Conservation (phyloP, 306 rosid species). For the Parietaria judaica region DNA sequence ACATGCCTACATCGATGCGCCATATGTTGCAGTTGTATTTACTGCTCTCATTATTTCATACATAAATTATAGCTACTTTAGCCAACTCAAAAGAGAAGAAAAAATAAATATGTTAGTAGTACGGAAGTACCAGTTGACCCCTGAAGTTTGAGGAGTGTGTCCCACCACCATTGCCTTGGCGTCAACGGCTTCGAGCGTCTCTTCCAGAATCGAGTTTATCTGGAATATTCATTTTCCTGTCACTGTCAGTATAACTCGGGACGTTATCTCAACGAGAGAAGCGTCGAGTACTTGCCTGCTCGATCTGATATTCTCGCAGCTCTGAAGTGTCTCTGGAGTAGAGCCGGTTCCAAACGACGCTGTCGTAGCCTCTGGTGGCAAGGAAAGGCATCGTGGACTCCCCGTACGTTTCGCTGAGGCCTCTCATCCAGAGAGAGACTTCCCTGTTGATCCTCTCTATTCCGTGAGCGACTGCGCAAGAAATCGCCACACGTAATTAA, state of each 20-base stretch:
- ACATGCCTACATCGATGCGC: conserved; percentile 98
- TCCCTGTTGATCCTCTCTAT: conserved; percentile 76
- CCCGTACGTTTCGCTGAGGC: conserved; percentile 34
- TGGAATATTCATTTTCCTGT: conserved; percentile 13
- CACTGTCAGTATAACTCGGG: conserved; percentile 17
- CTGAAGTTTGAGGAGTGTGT: conserved; percentile 88
- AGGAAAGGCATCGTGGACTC: conserved; percentile 50
- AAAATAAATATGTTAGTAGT: conserved; percentile 2
- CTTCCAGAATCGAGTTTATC: conserved; percentile 65
- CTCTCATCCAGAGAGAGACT: conserved; percentile 88
- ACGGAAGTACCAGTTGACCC: conserved; percentile 81
- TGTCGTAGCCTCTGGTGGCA: conserved; percentile 86
- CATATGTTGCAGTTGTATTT: conserved; percentile 88
- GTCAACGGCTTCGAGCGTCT: conserved; percentile 73
- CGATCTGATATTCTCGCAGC: conserved; percentile 44
- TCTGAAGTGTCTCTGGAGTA: conserved; percentile 71
- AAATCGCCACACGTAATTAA: conserved; percentile 28
- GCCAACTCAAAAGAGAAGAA: neutral
- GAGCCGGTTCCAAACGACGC: conserved; percentile 94
- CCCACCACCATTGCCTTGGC: conserved; percentile 97
- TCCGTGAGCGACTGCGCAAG: conserved; percentile 65
- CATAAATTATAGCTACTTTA: neutral
- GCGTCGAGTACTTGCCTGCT: conserved; percentile 41
- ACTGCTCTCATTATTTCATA: conserved; percentile 32
- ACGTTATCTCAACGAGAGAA: neutral